Conservation (phyloP, 225 moss, liverwort and hornwort species). For the Thuidium tamariscinum region DNA sequence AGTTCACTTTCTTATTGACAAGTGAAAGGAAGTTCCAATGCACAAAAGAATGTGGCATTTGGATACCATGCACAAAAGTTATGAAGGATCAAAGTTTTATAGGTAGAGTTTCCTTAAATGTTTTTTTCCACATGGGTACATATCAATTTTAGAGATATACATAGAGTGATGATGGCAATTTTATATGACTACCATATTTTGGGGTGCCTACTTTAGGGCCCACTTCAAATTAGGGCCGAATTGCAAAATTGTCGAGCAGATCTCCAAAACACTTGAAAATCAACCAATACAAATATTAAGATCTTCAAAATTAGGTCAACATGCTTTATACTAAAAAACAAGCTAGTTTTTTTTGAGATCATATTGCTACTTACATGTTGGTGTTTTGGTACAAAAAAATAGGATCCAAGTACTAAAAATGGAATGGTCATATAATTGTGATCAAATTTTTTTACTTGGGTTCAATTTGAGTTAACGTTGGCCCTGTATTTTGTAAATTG, state of each 20-base stretch:
- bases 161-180: fast-evolving
- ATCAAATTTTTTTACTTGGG: background rate
- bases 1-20: background rate
- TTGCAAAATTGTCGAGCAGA: too few relatives aligned
- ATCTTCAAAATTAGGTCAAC: background rate
- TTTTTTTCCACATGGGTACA: background rate
- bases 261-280: fast-evolving
- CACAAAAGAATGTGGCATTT: fast-evolving
- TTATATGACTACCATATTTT: background rate
- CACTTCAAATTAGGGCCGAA: background rate
- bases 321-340: background rate
- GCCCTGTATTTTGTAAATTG: background rate
- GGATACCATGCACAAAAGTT: fast-evolving
- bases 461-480: background rate
- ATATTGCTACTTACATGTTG: fast-evolving
- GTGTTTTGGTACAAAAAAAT: too few relatives aligned
- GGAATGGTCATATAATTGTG: fast-evolving
- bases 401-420: fast-evolving
- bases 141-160: background rate
- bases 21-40: background rate
- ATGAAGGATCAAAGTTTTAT: background rate
- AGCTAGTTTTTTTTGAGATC: background rate
- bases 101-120: background rate
- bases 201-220: fast-evolving
- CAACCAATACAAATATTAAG: fast-evolving